Evolutionary conservation across 2,329 filamentous ascomycete genomes (phyloP).

Genomic region (Talaromyces sp.): DNA sequence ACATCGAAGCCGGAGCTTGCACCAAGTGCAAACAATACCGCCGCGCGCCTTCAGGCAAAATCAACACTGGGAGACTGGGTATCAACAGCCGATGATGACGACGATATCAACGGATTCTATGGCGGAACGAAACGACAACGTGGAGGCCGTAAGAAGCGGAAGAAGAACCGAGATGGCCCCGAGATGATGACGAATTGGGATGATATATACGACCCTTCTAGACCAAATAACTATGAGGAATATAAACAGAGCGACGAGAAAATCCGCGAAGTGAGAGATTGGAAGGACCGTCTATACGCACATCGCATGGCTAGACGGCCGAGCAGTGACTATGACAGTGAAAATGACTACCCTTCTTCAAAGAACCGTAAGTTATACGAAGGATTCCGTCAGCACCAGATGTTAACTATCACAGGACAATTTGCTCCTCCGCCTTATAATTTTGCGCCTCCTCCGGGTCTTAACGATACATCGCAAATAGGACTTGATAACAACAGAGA

Average conservation of each 20-base stretch:
- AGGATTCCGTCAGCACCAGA: not conserved
- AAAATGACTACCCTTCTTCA: constrained; percentile 41
- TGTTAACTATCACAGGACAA: constrained; percentile 28
- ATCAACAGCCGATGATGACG: constrained; percentile 74
- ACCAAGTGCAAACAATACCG: constrained; percentile 20
- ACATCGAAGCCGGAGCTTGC: constrained; percentile 21
- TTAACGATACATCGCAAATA: constrained; percentile 32
- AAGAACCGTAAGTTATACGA: constrained; percentile 41
- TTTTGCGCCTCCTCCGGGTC: constrained; percentile 48
- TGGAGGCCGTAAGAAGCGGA: constrained; percentile 71
- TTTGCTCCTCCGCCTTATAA: constrained; percentile 46
- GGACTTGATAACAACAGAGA: constrained; percentile 8
- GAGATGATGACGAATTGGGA: constrained; percentile 69
- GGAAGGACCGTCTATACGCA: constrained; percentile 75
- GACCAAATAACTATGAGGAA: constrained; percentile 78
- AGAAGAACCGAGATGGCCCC: constrained; percentile 63
- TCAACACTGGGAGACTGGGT: constrained; percentile 77
- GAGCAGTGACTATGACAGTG: constrained; percentile 44
- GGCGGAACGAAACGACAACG: constrained; percentile 63
- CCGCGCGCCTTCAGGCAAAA: constrained; percentile 50
- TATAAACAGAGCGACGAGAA: constrained; percentile 82
- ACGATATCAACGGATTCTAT: constrained; percentile 66
- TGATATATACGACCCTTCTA: constrained; percentile 78
- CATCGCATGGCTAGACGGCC: constrained; percentile 52
- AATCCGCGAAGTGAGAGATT: constrained; percentile 71